Conservation (phyloP, 2,329 filamentous ascomycete genomes). For the Alternaria arborescens region DNA sequence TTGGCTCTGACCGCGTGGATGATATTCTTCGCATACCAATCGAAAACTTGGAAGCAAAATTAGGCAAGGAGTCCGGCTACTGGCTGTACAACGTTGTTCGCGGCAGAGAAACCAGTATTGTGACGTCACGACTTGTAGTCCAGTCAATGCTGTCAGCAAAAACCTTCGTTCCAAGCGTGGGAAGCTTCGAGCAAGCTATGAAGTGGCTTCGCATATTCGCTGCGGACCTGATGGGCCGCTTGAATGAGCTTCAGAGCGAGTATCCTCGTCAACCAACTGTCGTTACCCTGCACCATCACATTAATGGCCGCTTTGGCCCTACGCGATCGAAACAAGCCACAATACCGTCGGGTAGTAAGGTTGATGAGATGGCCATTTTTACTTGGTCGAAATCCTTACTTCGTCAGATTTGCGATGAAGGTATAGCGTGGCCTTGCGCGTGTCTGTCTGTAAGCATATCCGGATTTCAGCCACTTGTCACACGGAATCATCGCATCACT, state of each 20-base stretch:
- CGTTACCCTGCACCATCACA: too few relatives aligned
- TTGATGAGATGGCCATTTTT: not conserved
- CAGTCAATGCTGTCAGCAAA: constrained; percentile 98
- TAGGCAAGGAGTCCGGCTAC: too few relatives aligned
- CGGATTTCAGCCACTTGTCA: not conserved
- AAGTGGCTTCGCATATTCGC: constrained; percentile 92
- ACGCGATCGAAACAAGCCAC: not conserved
- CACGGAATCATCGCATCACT: not conserved
- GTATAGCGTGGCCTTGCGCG: not conserved
- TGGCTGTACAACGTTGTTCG: too few relatives aligned
- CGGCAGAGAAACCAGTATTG: too few relatives aligned
- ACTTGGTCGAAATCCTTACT: not conserved
- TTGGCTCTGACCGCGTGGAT: constrained; percentile 79
- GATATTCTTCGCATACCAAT: constrained; percentile 55
- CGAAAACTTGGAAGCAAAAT: too few relatives aligned
- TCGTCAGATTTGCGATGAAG: not conserved
- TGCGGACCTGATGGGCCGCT: constrained; percentile 76
- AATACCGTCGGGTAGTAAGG: not conserved
- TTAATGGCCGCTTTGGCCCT: too few relatives aligned
- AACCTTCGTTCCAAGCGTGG: constrained; percentile 87
- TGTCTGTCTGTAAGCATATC: constrained; percentile 81
- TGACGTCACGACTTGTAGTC: constrained; percentile 89
- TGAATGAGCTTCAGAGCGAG: constrained; percentile 89
- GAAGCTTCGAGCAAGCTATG: constrained; percentile 77
- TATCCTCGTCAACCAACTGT: constrained; percentile 81